Evolutionary conservation across 768 basidiomycete species (phyloP), one percentile per base, ranked within the genome.

Genomic region (Asterophora parasitica): DNA sequence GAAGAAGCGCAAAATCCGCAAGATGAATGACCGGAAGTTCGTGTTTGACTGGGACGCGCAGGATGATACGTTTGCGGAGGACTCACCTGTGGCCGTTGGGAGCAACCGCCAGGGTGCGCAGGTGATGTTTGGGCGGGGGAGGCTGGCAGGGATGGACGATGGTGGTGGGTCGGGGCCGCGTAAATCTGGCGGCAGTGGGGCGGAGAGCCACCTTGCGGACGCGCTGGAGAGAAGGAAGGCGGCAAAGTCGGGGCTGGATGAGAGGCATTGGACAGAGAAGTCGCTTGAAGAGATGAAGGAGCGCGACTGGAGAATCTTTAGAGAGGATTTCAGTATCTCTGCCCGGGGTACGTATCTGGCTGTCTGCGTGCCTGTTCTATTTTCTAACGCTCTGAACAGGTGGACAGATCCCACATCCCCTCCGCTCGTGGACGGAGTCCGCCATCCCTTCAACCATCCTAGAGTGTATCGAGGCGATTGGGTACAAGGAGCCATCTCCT

Each of bases 41-140:
- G 90, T 95, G n/a, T 99, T 99, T 61, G 96, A 98, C 65, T 99
- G 96, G 96, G 93, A 95, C 61, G 83, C 84, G 41, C 88, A 87
- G 64, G 96, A 99, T 59, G 96, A 99, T 65, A 99, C 96, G 11
- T 85, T 88, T 59, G 72, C 80, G 7, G 81, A 78, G 26, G 88
- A 89, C 60, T 80, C 86, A 12, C 83, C 85, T n/a, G 73, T 79
- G 11, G 82, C 82, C 5, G 76, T 79, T 4, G 87, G 85, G 2
- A 76, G 76, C 44, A 82, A 82, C 46, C 75, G 87, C 20, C 88
- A 90, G 62, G 87, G 86, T 13, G 88, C 88, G 2, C 87, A 88
- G 58, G 81, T 91, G 33, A 91, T 91, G 88, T 92, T 89, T 70
- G 91, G 89, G 13, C 74, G 89, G 12, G 89, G 90, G 2, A 80